These are phyloP conservation scores for rapeseed (Brassica napus) DNA, from an alignment of 345 rosid genomes.

Conservation along the genomic window DNA sequence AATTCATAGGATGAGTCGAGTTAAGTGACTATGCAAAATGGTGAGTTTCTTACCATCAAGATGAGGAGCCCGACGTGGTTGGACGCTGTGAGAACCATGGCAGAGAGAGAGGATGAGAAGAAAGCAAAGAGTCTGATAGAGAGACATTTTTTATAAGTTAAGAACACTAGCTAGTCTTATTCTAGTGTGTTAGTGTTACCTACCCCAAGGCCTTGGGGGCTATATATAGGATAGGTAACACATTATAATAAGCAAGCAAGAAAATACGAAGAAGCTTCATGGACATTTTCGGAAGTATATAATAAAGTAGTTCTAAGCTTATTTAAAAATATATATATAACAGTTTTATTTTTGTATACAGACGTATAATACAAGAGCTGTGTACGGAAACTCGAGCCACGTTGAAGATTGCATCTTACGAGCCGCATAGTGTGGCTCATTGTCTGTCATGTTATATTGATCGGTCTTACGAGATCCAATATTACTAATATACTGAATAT, in stretches of 20 bases:
- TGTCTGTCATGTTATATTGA: slow-evolving; percentile 32
- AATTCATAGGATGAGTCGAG: background rate
- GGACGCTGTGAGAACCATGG: slow-evolving; percentile 24
- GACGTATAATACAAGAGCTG: slow-evolving; percentile 19
- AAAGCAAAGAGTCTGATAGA: slow-evolving; percentile 35
- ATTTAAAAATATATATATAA: background rate
- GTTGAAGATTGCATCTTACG: slow-evolving; percentile 35
- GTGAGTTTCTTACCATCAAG: slow-evolving; percentile 33
- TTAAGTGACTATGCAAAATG: background rate
- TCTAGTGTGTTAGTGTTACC: background rate
- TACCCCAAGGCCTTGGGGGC: background rate
- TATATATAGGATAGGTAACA: slow-evolving; percentile 30
- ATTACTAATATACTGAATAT: background rate
- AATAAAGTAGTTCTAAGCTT: background rate
- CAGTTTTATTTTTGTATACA: background rate
- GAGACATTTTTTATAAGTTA: slow-evolving; percentile 19
- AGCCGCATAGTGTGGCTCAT: slow-evolving; percentile 35
- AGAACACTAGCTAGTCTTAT: background rate
- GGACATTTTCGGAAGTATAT: background rate
- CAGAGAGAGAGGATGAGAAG: slow-evolving; percentile 28
- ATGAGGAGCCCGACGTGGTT: slow-evolving; percentile 31
- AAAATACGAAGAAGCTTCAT: slow-evolving; percentile 17
- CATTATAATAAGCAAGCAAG: background rate
- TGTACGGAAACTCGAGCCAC: slow-evolving; percentile 19
- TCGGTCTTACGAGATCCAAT: background rate